Conservation (phyloP, 2,329 filamentous ascomycete genomes). For the Truncatella angustata region DNA sequence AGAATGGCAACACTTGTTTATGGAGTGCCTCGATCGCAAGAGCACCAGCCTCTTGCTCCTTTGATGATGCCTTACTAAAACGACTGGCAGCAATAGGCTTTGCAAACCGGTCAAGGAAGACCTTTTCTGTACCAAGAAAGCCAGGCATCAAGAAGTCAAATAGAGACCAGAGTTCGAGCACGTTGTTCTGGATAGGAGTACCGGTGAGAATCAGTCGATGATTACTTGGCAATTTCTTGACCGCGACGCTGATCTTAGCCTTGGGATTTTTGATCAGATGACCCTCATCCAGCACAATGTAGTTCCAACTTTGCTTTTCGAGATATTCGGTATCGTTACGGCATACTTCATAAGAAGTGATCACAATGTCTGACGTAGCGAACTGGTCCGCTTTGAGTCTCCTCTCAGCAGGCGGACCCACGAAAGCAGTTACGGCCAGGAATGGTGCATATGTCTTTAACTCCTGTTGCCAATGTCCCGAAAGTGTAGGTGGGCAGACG, state of each 20-base stretch:
- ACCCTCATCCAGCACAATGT: constrained; percentile 93
- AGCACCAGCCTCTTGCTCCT: constrained; percentile 95
- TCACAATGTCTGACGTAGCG: constrained; percentile 81
- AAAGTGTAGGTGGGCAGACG: constrained; percentile 92
- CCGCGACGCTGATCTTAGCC: constrained; percentile 90
- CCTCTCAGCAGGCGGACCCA: constrained; percentile 82
- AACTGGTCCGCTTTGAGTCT: constrained; percentile 68
- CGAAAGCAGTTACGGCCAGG: constrained; percentile 83
- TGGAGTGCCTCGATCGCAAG: constrained; percentile 97
- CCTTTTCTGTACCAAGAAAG: constrained; percentile 89
- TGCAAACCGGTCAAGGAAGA: constrained; percentile 93
- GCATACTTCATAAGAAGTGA: constrained; percentile 97
- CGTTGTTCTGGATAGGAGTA: constrained; percentile 97
- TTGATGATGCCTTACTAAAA: constrained; percentile 95
- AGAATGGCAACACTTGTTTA: constrained; percentile 95
- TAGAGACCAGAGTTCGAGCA: constrained; percentile 93
- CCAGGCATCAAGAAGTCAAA: constrained; percentile 99
- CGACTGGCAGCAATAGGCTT: constrained; percentile 94
- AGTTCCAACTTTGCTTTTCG: constrained; percentile 87
- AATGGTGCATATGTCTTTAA: constrained; percentile 95
- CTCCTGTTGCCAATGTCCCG: constrained; percentile 98
- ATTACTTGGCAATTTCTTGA: constrained; percentile 86
- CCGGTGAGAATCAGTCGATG: constrained; percentile 95
- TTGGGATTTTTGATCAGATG: constrained; percentile 99
- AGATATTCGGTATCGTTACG: constrained; percentile 91